Evolutionary conservation across 163 green algal species (phyloP).

Genomic region (Coccomyxa subellipsoidea): DNA sequence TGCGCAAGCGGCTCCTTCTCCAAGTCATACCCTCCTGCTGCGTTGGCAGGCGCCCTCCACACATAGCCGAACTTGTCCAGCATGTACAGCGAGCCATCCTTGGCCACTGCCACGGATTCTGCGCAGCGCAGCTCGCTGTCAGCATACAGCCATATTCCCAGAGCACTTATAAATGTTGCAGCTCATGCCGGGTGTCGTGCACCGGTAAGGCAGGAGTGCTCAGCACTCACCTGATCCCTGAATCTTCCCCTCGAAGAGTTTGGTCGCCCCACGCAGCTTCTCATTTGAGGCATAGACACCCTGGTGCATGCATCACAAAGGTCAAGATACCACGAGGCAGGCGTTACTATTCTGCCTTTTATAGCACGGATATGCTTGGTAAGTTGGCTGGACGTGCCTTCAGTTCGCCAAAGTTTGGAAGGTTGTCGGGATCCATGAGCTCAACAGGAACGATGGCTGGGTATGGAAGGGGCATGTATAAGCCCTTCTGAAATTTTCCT

Average conservation of each 20-base stretch:
- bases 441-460: neutral
- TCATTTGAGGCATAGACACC: conserved; percentile 29
- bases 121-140: too few relatives aligned
- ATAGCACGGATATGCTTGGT: neutral
- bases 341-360: neutral
- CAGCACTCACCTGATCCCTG: conserved; percentile 20
- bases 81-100: conserved; percentile 38
- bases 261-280: conserved; percentile 4
- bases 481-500: neutral
- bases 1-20: conserved; percentile 21
- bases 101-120: conserved; percentile 50
- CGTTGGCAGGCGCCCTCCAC: conserved; percentile 11
- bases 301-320: neutral
- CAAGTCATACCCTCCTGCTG: neutral
- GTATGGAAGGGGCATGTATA: neutral
- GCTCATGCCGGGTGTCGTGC: neutral
- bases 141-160: neutral
- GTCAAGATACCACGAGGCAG: conserved; percentile 15
- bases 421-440: neutral
- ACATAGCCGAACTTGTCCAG: conserved; percentile 56
- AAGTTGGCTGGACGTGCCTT: neutral
- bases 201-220: neutral
- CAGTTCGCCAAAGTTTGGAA: neutral
- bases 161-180: too few relatives aligned
- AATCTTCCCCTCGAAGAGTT: conserved; percentile 33